Evolutionary conservation across 1,284 basidiomycete genomes (phyloP).

Genomic region (Heimioporus retisporus): DNA sequence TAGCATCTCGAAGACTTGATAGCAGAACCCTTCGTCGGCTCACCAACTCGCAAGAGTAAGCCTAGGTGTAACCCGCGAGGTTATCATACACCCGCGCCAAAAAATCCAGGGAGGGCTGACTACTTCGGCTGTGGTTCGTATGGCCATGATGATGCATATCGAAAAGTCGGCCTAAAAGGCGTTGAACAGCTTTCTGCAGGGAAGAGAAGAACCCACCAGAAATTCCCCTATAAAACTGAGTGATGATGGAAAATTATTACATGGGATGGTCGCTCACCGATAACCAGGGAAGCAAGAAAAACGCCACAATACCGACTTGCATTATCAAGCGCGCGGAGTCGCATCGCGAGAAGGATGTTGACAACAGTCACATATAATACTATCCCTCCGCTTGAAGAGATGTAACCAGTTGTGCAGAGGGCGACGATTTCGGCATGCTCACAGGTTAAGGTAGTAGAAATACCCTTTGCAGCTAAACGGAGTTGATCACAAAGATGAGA

Average conservation of each 20-base stretch:
- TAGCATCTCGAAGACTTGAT: neutral
- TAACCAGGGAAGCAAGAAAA: slow-evolving; percentile 29
- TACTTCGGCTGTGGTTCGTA: slow-evolving; percentile 24
- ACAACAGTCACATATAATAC: slow-evolving; percentile 30
- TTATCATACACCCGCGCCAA: slow-evolving; percentile 29
- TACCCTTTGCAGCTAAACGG: slow-evolving; percentile 30
- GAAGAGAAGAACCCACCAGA: slow-evolving; percentile 17
- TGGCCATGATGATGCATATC: slow-evolving; percentile 22
- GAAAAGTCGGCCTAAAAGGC: slow-evolving; percentile 30
- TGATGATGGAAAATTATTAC: neutral
- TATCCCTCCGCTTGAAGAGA: slow-evolving; percentile 24
- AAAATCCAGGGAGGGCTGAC: slow-evolving; percentile 27
- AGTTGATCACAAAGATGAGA: neutral
- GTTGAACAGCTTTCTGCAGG: neutral
- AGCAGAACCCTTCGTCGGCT: neutral
- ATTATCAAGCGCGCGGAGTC: slow-evolving; percentile 26
- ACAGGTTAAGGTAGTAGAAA: slow-evolving; percentile 33
- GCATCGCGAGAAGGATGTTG: slow-evolving; percentile 31
- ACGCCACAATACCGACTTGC: slow-evolving; percentile 1
- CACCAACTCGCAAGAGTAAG: slow-evolving; percentile 33
- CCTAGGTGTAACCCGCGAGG: slow-evolving; percentile 21
- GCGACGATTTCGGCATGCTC: neutral
- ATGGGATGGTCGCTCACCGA: slow-evolving; percentile 17
- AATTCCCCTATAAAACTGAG: slow-evolving; percentile 21
- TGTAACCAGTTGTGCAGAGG: neutral